phyloP scores from a whole-genome alignment of 2,329 filamentous ascomycete genomes.

The Calonectria pseudoreteaudii region DNA sequence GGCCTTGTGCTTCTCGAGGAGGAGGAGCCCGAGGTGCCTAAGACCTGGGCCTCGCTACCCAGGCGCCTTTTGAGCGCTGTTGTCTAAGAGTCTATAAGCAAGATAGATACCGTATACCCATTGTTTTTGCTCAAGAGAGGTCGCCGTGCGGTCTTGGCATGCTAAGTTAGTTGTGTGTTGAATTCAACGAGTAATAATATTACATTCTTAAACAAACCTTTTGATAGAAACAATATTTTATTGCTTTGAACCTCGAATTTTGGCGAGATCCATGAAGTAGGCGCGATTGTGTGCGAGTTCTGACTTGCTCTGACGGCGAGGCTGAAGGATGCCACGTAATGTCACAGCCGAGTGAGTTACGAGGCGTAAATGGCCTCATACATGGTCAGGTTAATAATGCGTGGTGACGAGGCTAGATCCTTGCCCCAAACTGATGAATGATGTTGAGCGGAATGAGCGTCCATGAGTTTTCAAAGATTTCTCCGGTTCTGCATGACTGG shows the following conservation, averaged over 20 bases:
- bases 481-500: no score
- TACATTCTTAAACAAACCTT: conserved; percentile 12
- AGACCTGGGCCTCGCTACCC: conserved; percentile 67
- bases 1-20: conserved; percentile 82
- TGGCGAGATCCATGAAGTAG: no score
- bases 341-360: neutral
- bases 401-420: neutral
- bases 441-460: no score
- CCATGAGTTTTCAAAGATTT: no score
- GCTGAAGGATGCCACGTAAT: no score
- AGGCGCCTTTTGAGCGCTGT: conserved; percentile 36
- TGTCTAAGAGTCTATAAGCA: conserved; percentile 32
- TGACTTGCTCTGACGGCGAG: neutral
- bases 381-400: neutral
- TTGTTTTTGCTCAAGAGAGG: conserved; percentile 22
- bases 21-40: conserved; percentile 81
- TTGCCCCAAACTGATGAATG: no score
- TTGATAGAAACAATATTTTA: conserved; percentile 7
- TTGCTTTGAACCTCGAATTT: neutral
- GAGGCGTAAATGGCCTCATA: neutral
- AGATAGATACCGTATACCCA: conserved; percentile 38
- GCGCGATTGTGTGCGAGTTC: no score
- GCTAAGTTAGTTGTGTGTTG: conserved; percentile 17
- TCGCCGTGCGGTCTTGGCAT: conserved; percentile 20
- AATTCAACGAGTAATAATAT: conserved; percentile 29